These are phyloP conservation scores for Luvunga scandens DNA, from an alignment of 345 rosid species.

Conservation along the genomic window DNA sequence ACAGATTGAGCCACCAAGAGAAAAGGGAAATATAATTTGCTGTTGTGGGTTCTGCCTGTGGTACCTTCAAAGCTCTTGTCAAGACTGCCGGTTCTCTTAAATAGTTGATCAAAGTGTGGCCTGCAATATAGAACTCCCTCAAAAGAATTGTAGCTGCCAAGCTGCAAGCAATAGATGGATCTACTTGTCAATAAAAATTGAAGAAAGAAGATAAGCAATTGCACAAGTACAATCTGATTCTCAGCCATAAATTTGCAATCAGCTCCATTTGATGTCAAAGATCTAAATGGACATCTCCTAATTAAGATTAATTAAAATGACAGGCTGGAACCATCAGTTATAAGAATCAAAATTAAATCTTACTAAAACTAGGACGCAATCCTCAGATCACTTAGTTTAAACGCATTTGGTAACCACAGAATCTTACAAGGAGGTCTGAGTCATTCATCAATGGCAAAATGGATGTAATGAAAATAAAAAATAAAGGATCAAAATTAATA, in stretches of 20 bases:
- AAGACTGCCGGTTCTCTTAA: constrained; percentile 97
- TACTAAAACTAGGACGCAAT: not conserved
- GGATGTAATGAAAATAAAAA: not conserved
- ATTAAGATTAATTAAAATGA: not conserved
- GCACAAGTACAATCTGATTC: not conserved
- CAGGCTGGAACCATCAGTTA: not conserved
- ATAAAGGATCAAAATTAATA: not conserved
- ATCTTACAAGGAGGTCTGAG: not conserved
- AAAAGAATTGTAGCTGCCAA: constrained; percentile 94
- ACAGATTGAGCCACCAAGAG: constrained; percentile 2
- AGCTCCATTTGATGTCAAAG: not conserved
- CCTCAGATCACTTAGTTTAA: not conserved
- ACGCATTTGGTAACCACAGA: too few species aligned
- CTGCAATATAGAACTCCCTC: constrained; percentile 98
- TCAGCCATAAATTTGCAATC: not conserved
- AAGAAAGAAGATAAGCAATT: not conserved
- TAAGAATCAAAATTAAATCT: not conserved
- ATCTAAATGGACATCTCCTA: not conserved
- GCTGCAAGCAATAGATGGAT: constrained; percentile 45
- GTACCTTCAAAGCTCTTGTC: constrained; percentile 97
- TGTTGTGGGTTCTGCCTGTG: not conserved
- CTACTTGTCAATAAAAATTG: constrained; percentile 2
- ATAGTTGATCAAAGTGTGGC: constrained; percentile 95
- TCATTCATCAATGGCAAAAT: too few species aligned
- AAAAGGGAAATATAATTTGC: not conserved